phyloP scores from a whole-genome alignment of 805 yeast genomes.

The Zygoascus biomembranicola region DNA sequence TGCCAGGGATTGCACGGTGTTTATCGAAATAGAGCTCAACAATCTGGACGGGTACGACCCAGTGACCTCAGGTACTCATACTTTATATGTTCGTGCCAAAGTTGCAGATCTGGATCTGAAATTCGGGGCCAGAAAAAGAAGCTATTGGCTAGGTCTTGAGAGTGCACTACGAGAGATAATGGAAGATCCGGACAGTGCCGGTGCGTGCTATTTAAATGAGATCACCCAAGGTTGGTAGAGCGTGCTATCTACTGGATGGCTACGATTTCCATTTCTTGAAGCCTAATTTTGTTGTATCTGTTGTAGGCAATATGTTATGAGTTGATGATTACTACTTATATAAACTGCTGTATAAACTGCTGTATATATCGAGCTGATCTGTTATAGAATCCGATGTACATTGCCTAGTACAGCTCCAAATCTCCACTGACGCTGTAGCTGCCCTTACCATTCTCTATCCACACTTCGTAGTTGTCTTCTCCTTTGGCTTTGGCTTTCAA shows the following conservation, averaged over 20 bases:
- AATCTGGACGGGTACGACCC: conserved; percentile 6
- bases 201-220: background rate
- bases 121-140: conserved; percentile 31
- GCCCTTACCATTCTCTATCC: conserved; percentile 20
- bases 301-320: too few relatives aligned
- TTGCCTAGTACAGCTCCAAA: conserved; percentile 5
- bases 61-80: background rate
- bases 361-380: too few relatives aligned
- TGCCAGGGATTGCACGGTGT: conserved; percentile 48
- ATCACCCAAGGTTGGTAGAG: conserved; percentile 4
- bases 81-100: conserved; percentile 31
- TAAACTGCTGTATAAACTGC: too few relatives aligned
- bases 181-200: background rate
- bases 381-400: conserved; percentile 11
- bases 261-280: too few relatives aligned
- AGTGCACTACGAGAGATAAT: conserved; percentile 12
- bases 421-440: conserved; percentile 21
- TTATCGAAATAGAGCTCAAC: conserved; percentile 33
- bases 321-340: too few relatives aligned
- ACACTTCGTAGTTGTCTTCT: conserved; percentile 10
- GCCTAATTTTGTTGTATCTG: too few relatives aligned
- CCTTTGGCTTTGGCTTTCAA: conserved; percentile 10
- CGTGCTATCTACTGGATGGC: too few relatives aligned
- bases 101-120: conserved; percentile 49
- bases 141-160: conserved; percentile 44